phyloP scores from a whole-genome alignment of 148 eudicot species.

The Pharnaceum exiguum region DNA sequence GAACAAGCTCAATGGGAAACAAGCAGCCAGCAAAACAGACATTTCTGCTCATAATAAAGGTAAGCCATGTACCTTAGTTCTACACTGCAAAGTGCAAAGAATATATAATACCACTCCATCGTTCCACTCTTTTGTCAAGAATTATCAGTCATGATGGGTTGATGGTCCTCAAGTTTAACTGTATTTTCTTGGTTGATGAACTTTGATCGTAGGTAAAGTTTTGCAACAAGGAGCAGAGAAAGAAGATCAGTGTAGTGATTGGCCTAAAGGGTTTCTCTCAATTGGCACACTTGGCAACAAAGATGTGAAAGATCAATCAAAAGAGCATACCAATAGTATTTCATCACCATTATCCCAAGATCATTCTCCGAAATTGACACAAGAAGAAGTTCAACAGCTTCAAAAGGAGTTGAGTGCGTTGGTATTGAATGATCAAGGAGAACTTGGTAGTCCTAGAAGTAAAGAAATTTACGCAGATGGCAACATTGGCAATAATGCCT shows the following conservation, averaged over 20 bases:
- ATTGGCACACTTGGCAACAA: slow-evolving; percentile 72
- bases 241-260: slow-evolving; percentile 68
- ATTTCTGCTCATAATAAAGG: slow-evolving; percentile 9
- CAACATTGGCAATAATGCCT: slow-evolving; percentile 15
- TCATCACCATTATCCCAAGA: slow-evolving; percentile 6
- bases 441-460: slow-evolving; percentile 9
- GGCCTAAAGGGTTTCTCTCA: slow-evolving; percentile 70
- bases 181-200: too few relatives aligned
- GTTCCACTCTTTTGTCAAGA: too few relatives aligned
- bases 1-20: slow-evolving; percentile 44
- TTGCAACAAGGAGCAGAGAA: slow-evolving; percentile 13
- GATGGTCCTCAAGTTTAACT: too few relatives aligned
- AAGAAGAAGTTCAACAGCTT: slow-evolving; percentile 37
- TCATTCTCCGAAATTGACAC: slow-evolving; percentile 15
- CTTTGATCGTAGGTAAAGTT: slow-evolving; percentile 24
- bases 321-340: slow-evolving; percentile 5
- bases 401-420: slow-evolving; percentile 34
- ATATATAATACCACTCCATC: too few relatives aligned
- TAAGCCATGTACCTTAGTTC: not conserved
- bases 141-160: too few relatives aligned
- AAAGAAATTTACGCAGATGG: slow-evolving; percentile 26
- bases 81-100: too few relatives aligned
- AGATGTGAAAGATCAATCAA: slow-evolving; percentile 21
- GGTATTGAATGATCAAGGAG: slow-evolving; percentile 12
- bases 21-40: slow-evolving; percentile 23